Percentiles rank a stretch among this genome's conserved stretches.
These are phyloP conservation scores for Globisporangium camurandrum DNA, from an alignment of 352 stramenopile species.

Conservation along the genomic window DNA sequence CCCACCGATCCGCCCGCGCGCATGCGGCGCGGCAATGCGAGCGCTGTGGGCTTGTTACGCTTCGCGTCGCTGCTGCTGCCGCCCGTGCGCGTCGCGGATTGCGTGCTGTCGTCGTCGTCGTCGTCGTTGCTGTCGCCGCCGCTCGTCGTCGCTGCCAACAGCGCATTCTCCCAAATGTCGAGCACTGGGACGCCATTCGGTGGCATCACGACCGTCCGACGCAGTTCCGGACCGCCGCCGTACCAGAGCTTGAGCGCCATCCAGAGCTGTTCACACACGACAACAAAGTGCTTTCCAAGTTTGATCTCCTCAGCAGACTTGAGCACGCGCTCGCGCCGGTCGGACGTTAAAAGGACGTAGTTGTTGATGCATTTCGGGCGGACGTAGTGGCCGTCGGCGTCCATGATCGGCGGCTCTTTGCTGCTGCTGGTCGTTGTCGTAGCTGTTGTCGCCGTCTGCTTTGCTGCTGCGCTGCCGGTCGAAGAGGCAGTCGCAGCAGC, in stretches of 20 bases:
- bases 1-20: conserved; percentile 68
- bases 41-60: conserved; percentile 34
- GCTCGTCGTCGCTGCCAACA: conserved; percentile 49
- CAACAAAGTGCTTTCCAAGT: conserved; percentile 72
- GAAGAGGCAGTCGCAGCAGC: too few relatives aligned
- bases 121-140: conserved; percentile 3
- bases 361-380: conserved; percentile 84
- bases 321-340: conserved; percentile 62
- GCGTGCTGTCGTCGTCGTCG: conserved; percentile 39
- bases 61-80: conserved; percentile 66
- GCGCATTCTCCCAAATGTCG: conserved; percentile 71
- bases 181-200: conserved; percentile 50
- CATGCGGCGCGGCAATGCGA: conserved; percentile 67
- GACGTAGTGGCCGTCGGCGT: conserved; percentile 72
- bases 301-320: conserved; percentile 72
- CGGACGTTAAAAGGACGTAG: conserved; percentile 58
- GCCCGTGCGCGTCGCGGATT: conserved; percentile 28
- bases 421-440: conserved; percentile 1
- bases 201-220: conserved; percentile 69
- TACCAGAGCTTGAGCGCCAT: conserved; percentile 90
- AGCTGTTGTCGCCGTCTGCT: conserved; percentile 13
- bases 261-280: conserved; percentile 85
- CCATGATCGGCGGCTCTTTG: conserved; percentile 67
- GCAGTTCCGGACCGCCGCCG: conserved; percentile 81
- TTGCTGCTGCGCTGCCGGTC: conserved; percentile 14